Conservation (phyloP, 2,329 filamentous ascomycete species). For the Orbilia javanica region DNA sequence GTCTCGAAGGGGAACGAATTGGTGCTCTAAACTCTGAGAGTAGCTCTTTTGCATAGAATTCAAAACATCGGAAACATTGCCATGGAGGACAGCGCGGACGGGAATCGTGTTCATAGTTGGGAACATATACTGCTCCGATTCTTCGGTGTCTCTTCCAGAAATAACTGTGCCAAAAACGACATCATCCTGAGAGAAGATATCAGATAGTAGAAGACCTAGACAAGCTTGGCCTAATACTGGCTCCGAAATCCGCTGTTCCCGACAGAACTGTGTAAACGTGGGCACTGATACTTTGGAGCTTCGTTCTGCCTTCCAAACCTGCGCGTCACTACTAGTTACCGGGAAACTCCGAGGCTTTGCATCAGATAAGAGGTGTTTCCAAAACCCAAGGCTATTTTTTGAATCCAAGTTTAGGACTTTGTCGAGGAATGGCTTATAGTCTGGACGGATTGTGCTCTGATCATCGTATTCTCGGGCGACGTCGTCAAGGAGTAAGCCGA, state of each 20-base stretch:
- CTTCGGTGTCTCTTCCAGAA: slow-evolving; percentile 83
- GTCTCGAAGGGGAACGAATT: slow-evolving; percentile 81
- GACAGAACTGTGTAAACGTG: slow-evolving; percentile 74
- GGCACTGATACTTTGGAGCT: slow-evolving; percentile 28
- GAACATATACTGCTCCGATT: slow-evolving; percentile 78
- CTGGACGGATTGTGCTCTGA: slow-evolving; percentile 67
- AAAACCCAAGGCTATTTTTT: slow-evolving; percentile 73
- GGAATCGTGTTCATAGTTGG: slow-evolving; percentile 93
- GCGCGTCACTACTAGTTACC: slow-evolving; percentile 12
- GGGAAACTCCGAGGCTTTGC: slow-evolving; percentile 66
- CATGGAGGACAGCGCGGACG: slow-evolving; percentile 79
- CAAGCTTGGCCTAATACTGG: slow-evolving; percentile 82
- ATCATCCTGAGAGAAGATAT: slow-evolving; percentile 75
- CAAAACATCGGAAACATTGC: slow-evolving; percentile 74
- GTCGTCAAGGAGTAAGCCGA: slow-evolving; percentile 79
- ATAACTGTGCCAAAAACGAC: slow-evolving; percentile 85
- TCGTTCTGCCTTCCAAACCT: slow-evolving; percentile 35
- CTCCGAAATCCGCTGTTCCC: slow-evolving; percentile 75
- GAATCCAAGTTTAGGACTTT: slow-evolving; percentile 65
- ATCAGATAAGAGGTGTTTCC: slow-evolving; percentile 76
- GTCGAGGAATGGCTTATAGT: slow-evolving; percentile 68
- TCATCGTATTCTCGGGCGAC: slow-evolving; percentile 75
- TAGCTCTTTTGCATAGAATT: slow-evolving; percentile 78
- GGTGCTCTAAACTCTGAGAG: slow-evolving; percentile 77
- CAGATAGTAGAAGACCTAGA: slow-evolving; percentile 79